Conservation (phyloP, 768 basidiomycete species). For the Boletellus sp. region DNA sequence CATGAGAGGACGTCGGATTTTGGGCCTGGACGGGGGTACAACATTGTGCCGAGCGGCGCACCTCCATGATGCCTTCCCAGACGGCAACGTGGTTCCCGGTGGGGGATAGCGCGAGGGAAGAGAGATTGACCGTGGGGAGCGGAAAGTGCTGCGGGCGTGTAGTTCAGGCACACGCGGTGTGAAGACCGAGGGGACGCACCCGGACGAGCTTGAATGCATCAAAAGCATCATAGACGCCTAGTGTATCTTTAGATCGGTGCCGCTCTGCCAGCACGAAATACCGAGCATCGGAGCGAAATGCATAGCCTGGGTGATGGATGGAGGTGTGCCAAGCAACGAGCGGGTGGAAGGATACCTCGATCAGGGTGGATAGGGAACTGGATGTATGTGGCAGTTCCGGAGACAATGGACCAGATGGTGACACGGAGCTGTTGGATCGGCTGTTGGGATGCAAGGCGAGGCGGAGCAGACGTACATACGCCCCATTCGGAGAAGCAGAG, state of each 20-base stretch:
- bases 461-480: conserved; percentile 48
- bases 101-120: conserved; percentile 73
- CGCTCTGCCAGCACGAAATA: conserved; percentile 86
- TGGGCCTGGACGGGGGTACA: background rate
- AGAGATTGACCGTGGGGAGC: conserved; percentile 66
- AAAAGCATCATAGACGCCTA: conserved; percentile 77
- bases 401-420: conserved; percentile 79
- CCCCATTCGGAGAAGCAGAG: conserved; percentile 93
- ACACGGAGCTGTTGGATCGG: conserved; percentile 62
- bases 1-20: background rate
- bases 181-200: conserved; percentile 36
- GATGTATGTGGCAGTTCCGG: conserved; percentile 74
- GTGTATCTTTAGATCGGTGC: conserved; percentile 84
- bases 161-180: conserved; percentile 15
- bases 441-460: conserved; percentile 3
- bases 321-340: background rate
- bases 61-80: conserved; percentile 87
- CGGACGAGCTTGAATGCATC: conserved; percentile 70
- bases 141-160: conserved; percentile 67
- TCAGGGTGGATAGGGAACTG: conserved; percentile 83
- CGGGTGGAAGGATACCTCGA: conserved; percentile 46
- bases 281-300: conserved; percentile 74
- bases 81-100: conserved; percentile 70
- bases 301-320: conserved; percentile 50
- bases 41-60: conserved; percentile 28